These are phyloP conservation scores for Fusarium ambrosium DNA, from an alignment of 2,329 filamentous ascomycete species.

Conservation along the genomic window DNA sequence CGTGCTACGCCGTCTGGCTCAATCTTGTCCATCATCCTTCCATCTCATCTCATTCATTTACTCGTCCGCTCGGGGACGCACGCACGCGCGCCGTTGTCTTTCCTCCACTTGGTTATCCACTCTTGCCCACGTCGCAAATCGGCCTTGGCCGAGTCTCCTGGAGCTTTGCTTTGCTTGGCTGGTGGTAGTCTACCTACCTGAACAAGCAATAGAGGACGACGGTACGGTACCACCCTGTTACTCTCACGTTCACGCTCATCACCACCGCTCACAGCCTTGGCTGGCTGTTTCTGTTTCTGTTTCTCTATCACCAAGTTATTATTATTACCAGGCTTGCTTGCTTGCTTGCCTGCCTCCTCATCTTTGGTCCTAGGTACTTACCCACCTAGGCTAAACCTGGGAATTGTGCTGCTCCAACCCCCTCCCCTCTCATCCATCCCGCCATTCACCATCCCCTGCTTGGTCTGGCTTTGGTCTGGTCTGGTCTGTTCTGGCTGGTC, in stretches of 20 bases:
- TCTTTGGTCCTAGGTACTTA: constrained; percentile 7
- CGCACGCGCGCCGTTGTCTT: background rate
- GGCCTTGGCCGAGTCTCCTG: constrained; percentile 14
- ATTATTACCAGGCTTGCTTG: background rate
- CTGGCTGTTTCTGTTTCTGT: background rate
- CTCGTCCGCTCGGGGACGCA: background rate
- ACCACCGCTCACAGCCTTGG: constrained; percentile 4
- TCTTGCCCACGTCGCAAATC: constrained; percentile 14
- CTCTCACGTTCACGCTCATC: background rate
- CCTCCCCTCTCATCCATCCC: constrained; percentile 5
- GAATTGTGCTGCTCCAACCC: constrained; percentile 31
- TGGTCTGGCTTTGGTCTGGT: background rate
- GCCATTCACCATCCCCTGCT: background rate
- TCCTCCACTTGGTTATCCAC: constrained; percentile 28
- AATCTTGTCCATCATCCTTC: background rate
- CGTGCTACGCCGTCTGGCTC: background rate
- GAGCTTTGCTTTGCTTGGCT: constrained; percentile 20
- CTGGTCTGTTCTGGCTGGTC: constrained; percentile 8
- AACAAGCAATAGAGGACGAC: constrained; percentile 3
- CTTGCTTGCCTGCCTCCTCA: background rate
- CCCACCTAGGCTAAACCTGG: constrained; percentile 23
- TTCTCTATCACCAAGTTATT: constrained; percentile 8
- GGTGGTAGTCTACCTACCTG: background rate
- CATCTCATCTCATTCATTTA: constrained; percentile 1
- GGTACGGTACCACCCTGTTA: background rate